Percentiles rank a stretch among this genome's conserved stretches.
phyloP scores from a whole-genome alignment of 2,329 filamentous ascomycete species.

The Volutella citrinella region DNA sequence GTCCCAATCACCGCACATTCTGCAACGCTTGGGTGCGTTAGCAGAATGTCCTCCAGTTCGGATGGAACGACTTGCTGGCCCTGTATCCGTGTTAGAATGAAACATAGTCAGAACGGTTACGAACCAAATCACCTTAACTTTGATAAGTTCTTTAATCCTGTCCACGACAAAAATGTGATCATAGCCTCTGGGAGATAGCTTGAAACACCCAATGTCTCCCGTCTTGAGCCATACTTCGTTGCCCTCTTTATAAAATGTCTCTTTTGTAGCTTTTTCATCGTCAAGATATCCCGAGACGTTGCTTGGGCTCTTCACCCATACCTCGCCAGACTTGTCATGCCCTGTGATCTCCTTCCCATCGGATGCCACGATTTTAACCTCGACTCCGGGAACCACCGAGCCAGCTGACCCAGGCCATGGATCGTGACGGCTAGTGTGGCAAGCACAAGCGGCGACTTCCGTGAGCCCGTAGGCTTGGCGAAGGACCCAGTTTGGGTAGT shows the following conservation, averaged over 20 bases:
- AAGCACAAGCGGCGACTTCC: background rate
- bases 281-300: slow-evolving; percentile 80
- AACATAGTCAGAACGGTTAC: too few relatives aligned
- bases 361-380: slow-evolving; percentile 59
- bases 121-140: slow-evolving; percentile 69
- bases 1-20: background rate
- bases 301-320: slow-evolving; percentile 72
- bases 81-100: background rate
- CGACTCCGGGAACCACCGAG: slow-evolving; percentile 58
- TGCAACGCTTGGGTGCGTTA: background rate
- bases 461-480: background rate
- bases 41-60: background rate
- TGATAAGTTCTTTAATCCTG: slow-evolving; percentile 66
- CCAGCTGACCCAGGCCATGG: slow-evolving; percentile 65
- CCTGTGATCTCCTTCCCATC: slow-evolving; percentile 66
- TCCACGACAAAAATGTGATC: slow-evolving; percentile 85
- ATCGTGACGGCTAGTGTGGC: background rate
- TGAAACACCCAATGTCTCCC: slow-evolving; percentile 75
- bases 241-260: slow-evolving; percentile 66
- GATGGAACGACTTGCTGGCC: background rate
- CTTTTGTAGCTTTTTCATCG: slow-evolving; percentile 75
- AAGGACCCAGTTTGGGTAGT: background rate
- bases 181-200: slow-evolving; percentile 57
- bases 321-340: slow-evolving; percentile 72
- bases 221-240: slow-evolving; percentile 76